Base-by-base conservation (phyloP, 2,329 filamentous ascomycete genomes). In the Cladosporium sp. region DNA sequence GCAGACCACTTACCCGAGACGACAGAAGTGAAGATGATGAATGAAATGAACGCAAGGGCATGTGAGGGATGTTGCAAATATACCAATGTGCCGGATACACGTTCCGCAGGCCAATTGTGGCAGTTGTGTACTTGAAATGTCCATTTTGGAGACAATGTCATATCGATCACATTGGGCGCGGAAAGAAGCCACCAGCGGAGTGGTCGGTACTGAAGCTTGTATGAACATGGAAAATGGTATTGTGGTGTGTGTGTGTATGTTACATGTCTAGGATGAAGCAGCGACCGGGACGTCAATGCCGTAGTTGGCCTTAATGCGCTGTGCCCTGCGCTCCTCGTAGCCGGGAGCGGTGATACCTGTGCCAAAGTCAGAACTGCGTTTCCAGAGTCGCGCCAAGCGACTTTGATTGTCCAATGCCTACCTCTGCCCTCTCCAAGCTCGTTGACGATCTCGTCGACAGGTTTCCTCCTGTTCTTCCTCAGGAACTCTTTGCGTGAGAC, bases 351-450 rank as follows among this genome's bases (percentile, higher is more conserved):
- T 82, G 67, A 96, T 90, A 56, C 89, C 91, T 96, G 65, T 17
- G 7, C 2, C 19, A 2, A 20, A 36, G 58, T 65, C 53, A 64
- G 59, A 25, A 51, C 13, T 19, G 4, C 15, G 20, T 3, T 17
- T 20, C 28, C 25, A 35, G 15, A 8, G 22, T 24, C 15, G 10
- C 7, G 42, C 42, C 3, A 4, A 28, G 25, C 6, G 17, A 6
- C 25, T 34, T 44, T 13, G 17, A 4, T 37, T 40, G 4, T 39
- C 12, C 20, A 36, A 17, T 37, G 13, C 47, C 69, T 82, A 93
- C 90, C 90, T 83, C 91, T 84, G 64, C 91, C 91, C 79, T 97
- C 92, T 54, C 91, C 92, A 67, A 96, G 70, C 69, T 93, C 83
- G 22, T 84, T 83, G 63, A 96, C 78, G 2, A 90, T 96, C 78